Conservation (phyloP, 2,329 filamentous ascomycete species). For the Trichoderma sp. region DNA sequence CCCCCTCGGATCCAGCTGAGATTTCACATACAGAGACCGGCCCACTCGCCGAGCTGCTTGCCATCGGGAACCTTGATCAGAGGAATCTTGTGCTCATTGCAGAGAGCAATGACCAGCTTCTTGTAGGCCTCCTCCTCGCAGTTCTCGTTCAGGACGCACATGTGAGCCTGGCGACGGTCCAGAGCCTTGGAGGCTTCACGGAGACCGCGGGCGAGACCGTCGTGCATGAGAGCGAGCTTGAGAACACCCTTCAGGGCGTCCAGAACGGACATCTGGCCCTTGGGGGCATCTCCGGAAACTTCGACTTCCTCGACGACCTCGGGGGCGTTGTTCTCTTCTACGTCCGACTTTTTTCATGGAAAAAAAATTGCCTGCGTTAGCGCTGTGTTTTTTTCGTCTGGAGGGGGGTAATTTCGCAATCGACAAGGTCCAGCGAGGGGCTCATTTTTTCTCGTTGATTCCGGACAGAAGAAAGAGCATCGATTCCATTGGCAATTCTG, state of each 20-base stretch:
- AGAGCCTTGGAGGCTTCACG: slow-evolving; percentile 98
- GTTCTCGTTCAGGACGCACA: slow-evolving; percentile 99
- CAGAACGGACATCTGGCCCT: slow-evolving; percentile 95
- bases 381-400: slow-evolving; percentile 20
- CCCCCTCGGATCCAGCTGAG: neutral
- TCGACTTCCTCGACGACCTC: slow-evolving; percentile 89
- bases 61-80: slow-evolving; percentile 99
- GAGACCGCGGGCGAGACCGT: slow-evolving; percentile 96
- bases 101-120: slow-evolving; percentile 98
- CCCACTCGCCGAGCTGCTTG: slow-evolving; percentile 99
- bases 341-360: slow-evolving; percentile 77
- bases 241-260: slow-evolving; percentile 99
- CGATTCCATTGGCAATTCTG: neutral
- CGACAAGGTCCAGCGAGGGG: slow-evolving; percentile 22
- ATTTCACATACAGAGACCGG: slow-evolving; percentile 86
- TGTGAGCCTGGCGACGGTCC: slow-evolving; percentile 97
- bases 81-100: slow-evolving; percentile 99
- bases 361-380: slow-evolving; percentile 29
- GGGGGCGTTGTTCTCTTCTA: slow-evolving; percentile 97
- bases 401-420: slow-evolving; percentile 17
- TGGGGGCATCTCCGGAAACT: slow-evolving; percentile 87
- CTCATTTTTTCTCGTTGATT: slow-evolving; percentile 2
- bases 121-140: slow-evolving; percentile 99
- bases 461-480: neutral
- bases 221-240: slow-evolving; percentile 98